These are phyloP conservation scores for Neofusicoccum cordaticola DNA, from an alignment of 2,329 filamentous ascomycete genomes.

Conservation along the genomic window DNA sequence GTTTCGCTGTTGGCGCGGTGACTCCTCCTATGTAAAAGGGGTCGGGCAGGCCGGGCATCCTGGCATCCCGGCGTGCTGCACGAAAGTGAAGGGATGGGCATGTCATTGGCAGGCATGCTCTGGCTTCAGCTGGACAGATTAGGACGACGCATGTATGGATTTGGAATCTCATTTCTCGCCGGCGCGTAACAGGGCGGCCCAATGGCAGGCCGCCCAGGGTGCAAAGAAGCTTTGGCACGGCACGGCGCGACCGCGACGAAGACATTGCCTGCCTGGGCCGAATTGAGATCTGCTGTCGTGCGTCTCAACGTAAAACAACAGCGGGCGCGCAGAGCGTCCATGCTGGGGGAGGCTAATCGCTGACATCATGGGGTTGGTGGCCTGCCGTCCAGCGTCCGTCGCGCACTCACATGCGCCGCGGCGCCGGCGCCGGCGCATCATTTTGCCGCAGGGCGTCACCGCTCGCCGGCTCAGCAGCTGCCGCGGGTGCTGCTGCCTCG, in stretches of 20 bases:
- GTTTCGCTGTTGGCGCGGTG: not conserved
- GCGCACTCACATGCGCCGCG: not conserved
- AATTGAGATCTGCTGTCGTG: constrained; percentile 9
- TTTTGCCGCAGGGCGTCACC: not conserved
- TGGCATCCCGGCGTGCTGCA: not conserved
- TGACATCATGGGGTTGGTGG: constrained; percentile 2
- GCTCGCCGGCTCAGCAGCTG: not conserved
- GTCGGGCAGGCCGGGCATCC: not conserved
- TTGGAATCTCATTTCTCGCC: constrained; percentile 12
- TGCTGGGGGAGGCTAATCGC: not conserved
- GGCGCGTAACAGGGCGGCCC: not conserved
- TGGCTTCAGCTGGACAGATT: constrained; percentile 5
- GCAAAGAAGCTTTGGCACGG: not conserved
- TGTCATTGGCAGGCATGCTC: constrained; percentile 5
- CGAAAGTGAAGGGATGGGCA: not conserved
- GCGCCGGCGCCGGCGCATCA: not conserved
- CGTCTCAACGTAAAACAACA: constrained; percentile 9
- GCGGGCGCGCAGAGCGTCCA: not conserved
- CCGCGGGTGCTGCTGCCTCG: not conserved
- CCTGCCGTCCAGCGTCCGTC: too few species aligned
- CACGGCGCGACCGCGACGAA: not conserved
- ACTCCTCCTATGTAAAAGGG: constrained; percentile 1
- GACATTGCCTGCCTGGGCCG: not conserved
- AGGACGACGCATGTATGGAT: not conserved
- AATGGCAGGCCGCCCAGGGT: not conserved